phyloP scores from a whole-genome alignment of 768 basidiomycete genomes.

The Lactarius hengduanensis region DNA sequence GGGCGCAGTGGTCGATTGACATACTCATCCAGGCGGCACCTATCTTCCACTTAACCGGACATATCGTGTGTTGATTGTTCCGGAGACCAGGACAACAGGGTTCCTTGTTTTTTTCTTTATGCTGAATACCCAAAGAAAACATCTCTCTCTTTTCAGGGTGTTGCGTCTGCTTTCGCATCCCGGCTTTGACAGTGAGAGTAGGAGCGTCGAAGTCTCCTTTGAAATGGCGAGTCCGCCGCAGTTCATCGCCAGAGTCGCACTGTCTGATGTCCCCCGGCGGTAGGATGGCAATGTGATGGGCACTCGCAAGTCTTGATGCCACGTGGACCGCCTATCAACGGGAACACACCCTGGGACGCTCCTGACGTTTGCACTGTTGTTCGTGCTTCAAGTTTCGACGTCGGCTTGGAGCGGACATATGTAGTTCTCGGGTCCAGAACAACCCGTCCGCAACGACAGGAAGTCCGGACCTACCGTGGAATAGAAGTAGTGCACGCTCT shows the following conservation, averaged over 20 bases:
- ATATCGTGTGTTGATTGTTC: slow-evolving; percentile 44
- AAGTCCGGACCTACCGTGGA: slow-evolving; percentile 23
- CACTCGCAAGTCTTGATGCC: slow-evolving; percentile 8
- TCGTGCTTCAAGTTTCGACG: slow-evolving; percentile 8
- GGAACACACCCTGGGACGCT: slow-evolving; percentile 1
- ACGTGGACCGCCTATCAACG: slow-evolving; percentile 7
- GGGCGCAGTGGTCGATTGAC: not conserved
- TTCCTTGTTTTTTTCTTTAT: slow-evolving; percentile 30
- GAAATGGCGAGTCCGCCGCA: slow-evolving; percentile 31
- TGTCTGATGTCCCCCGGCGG: slow-evolving; percentile 4
- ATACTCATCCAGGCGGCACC: slow-evolving; percentile 32
- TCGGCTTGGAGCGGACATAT: slow-evolving; percentile 20
- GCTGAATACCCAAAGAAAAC: slow-evolving; percentile 13
- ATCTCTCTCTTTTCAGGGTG: slow-evolving; percentile 34
- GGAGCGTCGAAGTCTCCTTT: slow-evolving; percentile 32
- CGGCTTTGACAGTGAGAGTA: slow-evolving; percentile 28
- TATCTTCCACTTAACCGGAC: slow-evolving; percentile 47
- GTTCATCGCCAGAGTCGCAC: slow-evolving; percentile 2
- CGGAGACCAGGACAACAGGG: slow-evolving; percentile 43
- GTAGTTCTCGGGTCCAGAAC: slow-evolving; percentile 6
- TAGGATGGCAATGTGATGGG: slow-evolving; percentile 22
- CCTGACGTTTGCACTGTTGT: not conserved
- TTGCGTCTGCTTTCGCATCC: slow-evolving; percentile 44
- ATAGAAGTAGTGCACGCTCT: slow-evolving; percentile 14
- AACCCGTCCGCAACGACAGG: slow-evolving; percentile 16